Evolutionary conservation across 441 rosid genomes (phyloP), one percentile per base, ranked within the genome.

Genomic region (Brassica hybrid): DNA sequence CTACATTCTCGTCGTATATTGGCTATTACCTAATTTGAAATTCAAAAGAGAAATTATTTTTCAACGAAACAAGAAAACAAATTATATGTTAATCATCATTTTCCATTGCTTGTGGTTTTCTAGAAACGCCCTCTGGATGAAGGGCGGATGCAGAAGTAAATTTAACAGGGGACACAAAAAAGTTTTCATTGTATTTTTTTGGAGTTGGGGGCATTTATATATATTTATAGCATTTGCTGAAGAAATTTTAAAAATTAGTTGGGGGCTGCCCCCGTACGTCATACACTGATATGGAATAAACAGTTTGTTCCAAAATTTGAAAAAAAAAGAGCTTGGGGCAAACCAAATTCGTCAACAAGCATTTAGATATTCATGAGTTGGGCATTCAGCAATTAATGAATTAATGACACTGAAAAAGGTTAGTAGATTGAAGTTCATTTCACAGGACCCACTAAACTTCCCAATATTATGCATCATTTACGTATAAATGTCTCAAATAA

Each of bases 401-500:
- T 10, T 21, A 48, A 23, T 27, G 19, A 56, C 57, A 12, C 18
- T 36, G 23, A 38, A 58, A 71, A 57, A 32, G 21, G 18, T 71
- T 27, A 27, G 43, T 18, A 32, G 54, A 76, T 30, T 27, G 16
- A 76, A 19, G 12, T 34, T 48, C 79, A 10, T 60, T 75, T 48
- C 30, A 3, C 4, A 60, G 65, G 71, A 66, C 75, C 74, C 64
- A 50, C 64, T 16, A 50, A 61, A 5, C 11, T 21, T 50, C 10
- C 56, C 43, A 14, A 61, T 48, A 13, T 14, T 25, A 50, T 61
- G 80, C 70, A 17, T 54, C 63, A 16, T 34, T 63, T 56, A 34
- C 69, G 57, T 50, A 50, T 41, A 76, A 76, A 69, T 56, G 56
- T 25, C 58, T 36, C 70, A 36, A 52, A 69, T 69, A 60, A 34